These are phyloP conservation scores for Penicillium soppii DNA, from an alignment of 495 filamentous ascomycete species.

Conservation along the genomic window DNA sequence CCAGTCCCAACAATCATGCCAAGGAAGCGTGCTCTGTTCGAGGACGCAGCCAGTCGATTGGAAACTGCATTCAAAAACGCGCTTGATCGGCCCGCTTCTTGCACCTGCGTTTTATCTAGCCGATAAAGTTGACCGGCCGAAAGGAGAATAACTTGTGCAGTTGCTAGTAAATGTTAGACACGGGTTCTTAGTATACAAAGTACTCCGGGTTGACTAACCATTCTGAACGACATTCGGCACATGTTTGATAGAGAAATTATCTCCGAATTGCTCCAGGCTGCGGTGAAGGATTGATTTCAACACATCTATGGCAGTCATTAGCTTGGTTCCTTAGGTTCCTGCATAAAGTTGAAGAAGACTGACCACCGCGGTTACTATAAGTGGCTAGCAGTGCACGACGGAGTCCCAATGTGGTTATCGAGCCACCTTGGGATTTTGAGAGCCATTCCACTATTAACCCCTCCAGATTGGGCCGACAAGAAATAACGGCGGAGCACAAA, in stretches of 20 bases:
- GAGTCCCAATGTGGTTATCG: conserved; percentile 63
- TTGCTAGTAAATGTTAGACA: conserved; percentile 45
- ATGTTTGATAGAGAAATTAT: conserved; percentile 84
- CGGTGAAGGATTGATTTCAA: conserved; percentile 63
- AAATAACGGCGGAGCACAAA: conserved; percentile 36
- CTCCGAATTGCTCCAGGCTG: conserved; percentile 71
- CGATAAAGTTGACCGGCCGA: conserved; percentile 73
- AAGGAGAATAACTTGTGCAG: conserved; percentile 76
- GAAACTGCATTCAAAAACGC: conserved; percentile 75
- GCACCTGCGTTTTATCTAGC: conserved; percentile 56
- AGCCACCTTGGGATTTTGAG: conserved; percentile 48
- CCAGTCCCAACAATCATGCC: conserved; percentile 87
- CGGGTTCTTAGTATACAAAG: not conserved
- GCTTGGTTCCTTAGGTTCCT: not conserved
- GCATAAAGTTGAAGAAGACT: too few species aligned
- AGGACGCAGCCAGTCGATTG: conserved; percentile 78
- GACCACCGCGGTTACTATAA: conserved; percentile 54
- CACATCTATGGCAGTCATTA: conserved; percentile 38
- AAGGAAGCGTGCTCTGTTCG: conserved; percentile 72
- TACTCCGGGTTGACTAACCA: conserved; percentile 47
- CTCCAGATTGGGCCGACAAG: conserved; percentile 35
- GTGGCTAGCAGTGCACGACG: conserved; percentile 65
- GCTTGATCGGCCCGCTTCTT: conserved; percentile 65
- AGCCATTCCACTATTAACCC: conserved; percentile 69
- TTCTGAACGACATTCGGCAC: conserved; percentile 81